A percentile compares a stretch with the other conserved stretches of the same genome.
Conservation (phyloP, 108 stramenopile species). For the Skeletonema tropicum region DNA sequence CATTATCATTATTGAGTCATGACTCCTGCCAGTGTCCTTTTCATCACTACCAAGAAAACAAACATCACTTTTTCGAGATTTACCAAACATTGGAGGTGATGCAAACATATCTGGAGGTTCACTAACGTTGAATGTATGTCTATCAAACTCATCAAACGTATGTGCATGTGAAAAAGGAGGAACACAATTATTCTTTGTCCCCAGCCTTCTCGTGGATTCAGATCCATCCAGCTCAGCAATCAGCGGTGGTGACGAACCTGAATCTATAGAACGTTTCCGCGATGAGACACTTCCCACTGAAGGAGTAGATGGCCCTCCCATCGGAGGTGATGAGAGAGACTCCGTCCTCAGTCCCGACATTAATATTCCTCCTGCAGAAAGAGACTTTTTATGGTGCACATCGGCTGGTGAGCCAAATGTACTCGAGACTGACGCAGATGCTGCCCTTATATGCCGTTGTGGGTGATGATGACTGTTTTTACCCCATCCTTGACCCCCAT, state of each 20-base stretch:
- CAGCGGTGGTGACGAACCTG: not conserved
- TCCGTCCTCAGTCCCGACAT: not conserved
- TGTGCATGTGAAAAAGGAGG: not conserved
- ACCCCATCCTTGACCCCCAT: not conserved
- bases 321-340: not conserved
- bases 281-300: not conserved
- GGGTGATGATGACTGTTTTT: not conserved
- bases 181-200: not conserved
- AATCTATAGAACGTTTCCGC: not conserved
- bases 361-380: not conserved
- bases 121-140: not conserved
- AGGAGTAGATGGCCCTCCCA: not conserved
- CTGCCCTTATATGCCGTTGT: not conserved
- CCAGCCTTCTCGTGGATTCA: not conserved
- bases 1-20: constrained; percentile 14
- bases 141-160: constrained; percentile 5
- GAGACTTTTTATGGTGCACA: not conserved
- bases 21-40: not conserved
- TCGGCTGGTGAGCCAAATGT: not conserved
- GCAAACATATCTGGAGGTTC: not conserved
- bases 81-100: not conserved
- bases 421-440: not conserved
- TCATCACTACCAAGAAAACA: constrained; percentile 1
- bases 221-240: not conserved
- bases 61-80: not conserved